Conservation (phyloP, 73 alveolate genomes). For the Symbiodinium pilosum region DNA sequence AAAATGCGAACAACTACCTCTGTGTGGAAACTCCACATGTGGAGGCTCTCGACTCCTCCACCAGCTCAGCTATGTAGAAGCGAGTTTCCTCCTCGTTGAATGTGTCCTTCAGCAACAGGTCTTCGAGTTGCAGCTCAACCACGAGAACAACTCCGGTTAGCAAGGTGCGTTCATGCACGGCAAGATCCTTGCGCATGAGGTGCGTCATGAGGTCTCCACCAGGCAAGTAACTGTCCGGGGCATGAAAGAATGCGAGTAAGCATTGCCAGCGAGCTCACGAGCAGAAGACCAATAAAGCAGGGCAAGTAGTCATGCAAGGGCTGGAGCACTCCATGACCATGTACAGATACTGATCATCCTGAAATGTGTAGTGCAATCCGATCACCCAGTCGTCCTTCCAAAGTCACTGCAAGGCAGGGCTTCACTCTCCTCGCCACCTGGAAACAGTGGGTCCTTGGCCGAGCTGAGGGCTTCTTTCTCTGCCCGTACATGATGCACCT, state of each 20-base stretch:
- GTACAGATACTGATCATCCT: slow-evolving; percentile 78
- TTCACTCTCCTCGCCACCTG: neutral
- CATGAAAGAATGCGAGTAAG: too few species aligned
- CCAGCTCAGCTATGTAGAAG: slow-evolving; percentile 95
- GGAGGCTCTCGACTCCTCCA: slow-evolving; percentile 20
- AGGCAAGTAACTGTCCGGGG: slow-evolving; percentile 95
- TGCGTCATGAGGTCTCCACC: slow-evolving; percentile 97
- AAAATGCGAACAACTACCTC: neutral
- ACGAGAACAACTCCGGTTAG: neutral
- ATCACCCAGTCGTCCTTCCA: slow-evolving; percentile 78
- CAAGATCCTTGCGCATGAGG: slow-evolving; percentile 95
- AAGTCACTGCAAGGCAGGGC: neutral
- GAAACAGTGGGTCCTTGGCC: slow-evolving; percentile 59
- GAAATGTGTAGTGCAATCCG: slow-evolving; percentile 83
- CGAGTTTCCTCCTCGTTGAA: slow-evolving; percentile 96
- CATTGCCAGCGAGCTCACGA: too few species aligned
- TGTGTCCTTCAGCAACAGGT: slow-evolving; percentile 79
- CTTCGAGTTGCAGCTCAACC: neutral
- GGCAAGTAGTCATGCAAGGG: too few species aligned
- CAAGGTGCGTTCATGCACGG: neutral
- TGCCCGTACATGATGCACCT: slow-evolving; percentile 85
- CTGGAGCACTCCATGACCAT: slow-evolving; percentile 95
- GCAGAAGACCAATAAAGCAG: too few species aligned
- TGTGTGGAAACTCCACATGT: too few species aligned
- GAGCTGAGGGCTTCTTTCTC: slow-evolving; percentile 83